Evolutionary conservation across 1,139 yeast species (phyloP), one percentile per base, ranked within the genome.

Genomic region (Taphrina flavorubra): DNA sequence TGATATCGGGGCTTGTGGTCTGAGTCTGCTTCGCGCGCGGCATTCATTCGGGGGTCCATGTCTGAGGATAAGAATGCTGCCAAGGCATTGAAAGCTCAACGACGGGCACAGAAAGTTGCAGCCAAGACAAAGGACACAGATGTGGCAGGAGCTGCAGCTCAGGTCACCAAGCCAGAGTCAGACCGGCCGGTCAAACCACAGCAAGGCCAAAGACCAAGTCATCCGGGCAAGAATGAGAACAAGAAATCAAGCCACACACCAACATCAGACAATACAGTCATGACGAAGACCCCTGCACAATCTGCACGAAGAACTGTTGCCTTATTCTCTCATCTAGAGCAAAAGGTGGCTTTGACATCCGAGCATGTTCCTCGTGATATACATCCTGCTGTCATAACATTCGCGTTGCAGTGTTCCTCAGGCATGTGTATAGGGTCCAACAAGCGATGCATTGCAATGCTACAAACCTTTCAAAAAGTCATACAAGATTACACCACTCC

Each of bases 401-500:
- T 95, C 72, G 88, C 97, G 0, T 85, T 91, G 73, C 89, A 90
- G 74, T 87, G 88, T 74, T 89, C 97, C 11, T 87, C 91, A 59
- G 92, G 91, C 77, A 86, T 87, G 73, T 85, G 92, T 59, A 96
- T 92, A 31, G 99, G 99, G 0, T 91, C 97, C 0, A 89, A 87
- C 14, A 87, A 90, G 39, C 84, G 99, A 74, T 89, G 97, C 77
- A 82, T 83, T 73, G 87, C 91, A 44, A 92, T 94, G 96, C 81
- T 95, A 77, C 85, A 85, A 72, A 94, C 92, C 8, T 95, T 95
- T 79, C 88, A 90, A 65, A 83, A 81, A 53, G 95, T 94, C 31
- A 90, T 95, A 66, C 76, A 78, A 55, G 96, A 91, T 74, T 95
- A 94, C 77, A 80, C 83, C 69, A 92, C 98, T 0, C 99, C 99